Conservation (phyloP, 768 basidiomycete species). For the Crucibulum laeve region DNA sequence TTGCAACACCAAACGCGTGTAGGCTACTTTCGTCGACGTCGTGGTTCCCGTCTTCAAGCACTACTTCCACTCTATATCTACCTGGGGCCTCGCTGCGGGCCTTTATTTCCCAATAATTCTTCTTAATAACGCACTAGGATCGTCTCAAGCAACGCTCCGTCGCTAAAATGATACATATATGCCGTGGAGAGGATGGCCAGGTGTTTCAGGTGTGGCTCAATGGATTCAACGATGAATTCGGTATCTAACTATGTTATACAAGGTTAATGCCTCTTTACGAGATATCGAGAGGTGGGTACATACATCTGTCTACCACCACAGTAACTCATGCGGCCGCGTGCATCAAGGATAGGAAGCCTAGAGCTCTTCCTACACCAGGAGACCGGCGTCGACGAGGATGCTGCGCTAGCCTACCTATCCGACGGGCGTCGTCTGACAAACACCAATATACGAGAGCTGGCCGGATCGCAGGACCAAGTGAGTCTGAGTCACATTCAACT, state of each 20-base stretch:
- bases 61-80: too few species aligned
- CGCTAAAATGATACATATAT: constrained; percentile 54
- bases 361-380: constrained; percentile 70
- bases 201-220: constrained; percentile 44
- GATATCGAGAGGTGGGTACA: constrained; percentile 68
- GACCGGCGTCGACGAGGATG: constrained; percentile 65
- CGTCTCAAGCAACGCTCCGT: neutral
- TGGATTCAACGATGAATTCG: neutral
- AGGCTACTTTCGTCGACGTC: too few species aligned
- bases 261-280: constrained; percentile 64
- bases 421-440: constrained; percentile 72
- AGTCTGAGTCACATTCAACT: constrained; percentile 10
- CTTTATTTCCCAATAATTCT: too few species aligned
- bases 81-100: too few species aligned
- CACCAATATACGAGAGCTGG: constrained; percentile 72
- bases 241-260: constrained; percentile 1
- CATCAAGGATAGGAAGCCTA: constrained; percentile 55
- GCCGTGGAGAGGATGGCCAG: constrained; percentile 61
- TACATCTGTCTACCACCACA: neutral
- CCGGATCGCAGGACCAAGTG: constrained; percentile 73
- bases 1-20: too few species aligned
- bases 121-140: neutral
- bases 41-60: too few species aligned
- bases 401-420: constrained; percentile 72
- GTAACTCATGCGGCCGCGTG: constrained; percentile 3